A percentile compares a stretch with the other conserved stretches of the same genome.
These are phyloP conservation scores for Podaxis pistillaris DNA, from an alignment of 768 basidiomycete genomes.

Conservation along the genomic window DNA sequence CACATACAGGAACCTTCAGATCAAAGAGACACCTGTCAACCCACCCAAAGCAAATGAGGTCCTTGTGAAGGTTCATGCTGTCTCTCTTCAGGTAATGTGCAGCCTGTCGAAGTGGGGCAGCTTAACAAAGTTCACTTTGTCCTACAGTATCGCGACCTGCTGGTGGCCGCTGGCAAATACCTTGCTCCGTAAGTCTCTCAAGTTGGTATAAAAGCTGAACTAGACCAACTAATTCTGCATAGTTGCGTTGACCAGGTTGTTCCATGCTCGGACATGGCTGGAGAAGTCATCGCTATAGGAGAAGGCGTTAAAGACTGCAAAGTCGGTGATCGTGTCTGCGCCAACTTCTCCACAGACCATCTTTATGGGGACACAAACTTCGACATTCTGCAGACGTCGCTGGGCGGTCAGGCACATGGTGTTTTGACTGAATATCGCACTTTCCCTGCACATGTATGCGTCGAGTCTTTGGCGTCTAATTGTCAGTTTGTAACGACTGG, in stretches of 20 bases:
- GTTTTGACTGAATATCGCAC: constrained; percentile 53
- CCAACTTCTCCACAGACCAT: constrained; percentile 51
- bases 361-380: constrained; percentile 41
- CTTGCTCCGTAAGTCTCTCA: not conserved
- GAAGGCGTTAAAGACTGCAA: constrained; percentile 46
- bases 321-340: constrained; percentile 53
- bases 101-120: not conserved
- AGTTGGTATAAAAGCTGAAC: not conserved
- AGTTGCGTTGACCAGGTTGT: constrained; percentile 25
- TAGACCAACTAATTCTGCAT: no score
- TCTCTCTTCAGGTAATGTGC: constrained; percentile 47
- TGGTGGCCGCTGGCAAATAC: constrained; percentile 35
- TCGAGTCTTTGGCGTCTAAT: not conserved
- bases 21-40: constrained; percentile 25
- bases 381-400: constrained; percentile 30
- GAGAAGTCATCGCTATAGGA: constrained; percentile 51
- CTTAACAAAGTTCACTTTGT: not conserved
- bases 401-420: constrained; percentile 51
- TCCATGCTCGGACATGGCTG: constrained; percentile 52
- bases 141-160: constrained; percentile 49
- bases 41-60: constrained; percentile 46
- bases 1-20: constrained; percentile 21
- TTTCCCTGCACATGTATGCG: constrained; percentile 30
- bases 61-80: constrained; percentile 54
- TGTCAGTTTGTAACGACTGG: not conserved